These are phyloP conservation scores for Tanacetum coccineum DNA, from an alignment of 129 eudicot species.

Conservation along the genomic window DNA sequence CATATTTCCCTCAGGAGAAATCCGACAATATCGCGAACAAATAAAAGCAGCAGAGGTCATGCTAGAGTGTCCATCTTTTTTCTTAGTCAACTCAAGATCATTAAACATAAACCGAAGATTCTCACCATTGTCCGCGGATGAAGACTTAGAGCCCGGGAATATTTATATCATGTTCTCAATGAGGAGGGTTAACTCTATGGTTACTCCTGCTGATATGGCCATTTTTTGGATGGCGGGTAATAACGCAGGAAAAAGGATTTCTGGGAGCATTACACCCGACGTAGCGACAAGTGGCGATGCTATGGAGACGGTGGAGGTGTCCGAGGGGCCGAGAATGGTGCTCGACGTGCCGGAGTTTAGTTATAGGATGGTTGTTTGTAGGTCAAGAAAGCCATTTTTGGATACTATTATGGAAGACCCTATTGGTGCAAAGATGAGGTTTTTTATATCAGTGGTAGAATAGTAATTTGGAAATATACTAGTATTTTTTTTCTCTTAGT, in stretches of 20 bases:
- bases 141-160: conserved; percentile 76
- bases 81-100: conserved; percentile 53
- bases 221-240: conserved; percentile 58
- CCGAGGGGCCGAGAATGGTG: conserved; percentile 36
- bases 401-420: conserved; percentile 78
- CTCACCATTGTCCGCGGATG: conserved; percentile 73
- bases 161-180: conserved; percentile 76
- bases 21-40: conserved; percentile 51
- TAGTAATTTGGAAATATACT: neutral
- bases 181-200: conserved; percentile 66
- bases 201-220: conserved; percentile 70
- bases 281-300: conserved; percentile 2
- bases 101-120: conserved; percentile 55
- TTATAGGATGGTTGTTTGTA: conserved; percentile 39
- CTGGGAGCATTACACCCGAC: conserved; percentile 36
- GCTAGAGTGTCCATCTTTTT: conserved; percentile 67
- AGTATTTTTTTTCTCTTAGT: neutral
- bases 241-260: conserved; percentile 47
- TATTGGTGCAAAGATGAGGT: conserved; percentile 33
- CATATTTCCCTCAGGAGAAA: conserved; percentile 71
- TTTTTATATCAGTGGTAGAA: neutral
- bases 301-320: conserved; percentile 24
- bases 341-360: conserved; percentile 42
- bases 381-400: conserved; percentile 67
- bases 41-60: conserved; percentile 89